Evolutionary conservation across 1,139 yeast genomes (phyloP).

Genomic region (Candida smagusa): DNA sequence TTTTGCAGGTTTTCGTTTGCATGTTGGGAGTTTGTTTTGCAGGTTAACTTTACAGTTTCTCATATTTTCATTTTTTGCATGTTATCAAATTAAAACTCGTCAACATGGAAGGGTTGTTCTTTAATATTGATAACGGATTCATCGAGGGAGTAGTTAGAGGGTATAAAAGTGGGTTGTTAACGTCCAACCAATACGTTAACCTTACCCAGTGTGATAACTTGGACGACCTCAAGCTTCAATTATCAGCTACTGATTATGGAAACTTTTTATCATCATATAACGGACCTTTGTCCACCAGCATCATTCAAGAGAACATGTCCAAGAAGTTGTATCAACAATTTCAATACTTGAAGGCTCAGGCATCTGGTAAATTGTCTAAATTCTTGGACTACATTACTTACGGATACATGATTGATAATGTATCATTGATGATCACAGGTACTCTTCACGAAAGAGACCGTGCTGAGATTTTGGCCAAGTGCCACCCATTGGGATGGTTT

Average conservation of each 20-base stretch:
- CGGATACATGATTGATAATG: constrained; percentile 98
- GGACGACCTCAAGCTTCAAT: constrained; percentile 89
- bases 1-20: constrained; percentile 1
- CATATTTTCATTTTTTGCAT: too few relatives aligned
- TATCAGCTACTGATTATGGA: constrained; percentile 95
- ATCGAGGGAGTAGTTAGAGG: constrained; percentile 96
- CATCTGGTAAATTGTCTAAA: constrained; percentile 73
- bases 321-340: constrained; percentile 79
- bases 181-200: constrained; percentile 78
- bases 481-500: constrained; percentile 98
- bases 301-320: constrained; percentile 76
- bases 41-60: constrained; percentile 1
- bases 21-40: not conserved
- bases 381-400: constrained; percentile 90
- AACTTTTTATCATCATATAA: constrained; percentile 81
- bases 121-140: constrained; percentile 85
- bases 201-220: constrained; percentile 93
- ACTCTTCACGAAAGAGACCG: constrained; percentile 93
- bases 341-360: constrained; percentile 78
- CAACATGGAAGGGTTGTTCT: constrained; percentile 79
- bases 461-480: constrained; percentile 78
- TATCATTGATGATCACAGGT: constrained; percentile 93
- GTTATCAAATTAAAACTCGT: not conserved
- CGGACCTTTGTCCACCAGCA: constrained; percentile 76
- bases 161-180: constrained; percentile 78